Conservation (phyloP, 345 rosid genomes). For the Clausena lansium region DNA sequence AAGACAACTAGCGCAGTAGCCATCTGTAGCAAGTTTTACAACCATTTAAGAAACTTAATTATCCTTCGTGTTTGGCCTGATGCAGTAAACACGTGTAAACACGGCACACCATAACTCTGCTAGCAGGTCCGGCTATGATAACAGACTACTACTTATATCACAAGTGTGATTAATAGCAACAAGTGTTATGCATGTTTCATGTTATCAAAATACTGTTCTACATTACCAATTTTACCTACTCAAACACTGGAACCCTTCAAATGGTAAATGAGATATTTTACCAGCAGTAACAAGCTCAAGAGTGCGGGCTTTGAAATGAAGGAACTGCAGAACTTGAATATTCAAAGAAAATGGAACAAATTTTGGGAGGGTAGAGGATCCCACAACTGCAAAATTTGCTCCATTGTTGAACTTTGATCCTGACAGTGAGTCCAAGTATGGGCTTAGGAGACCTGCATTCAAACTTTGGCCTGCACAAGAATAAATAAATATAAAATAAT, state of each 20-base stretch:
- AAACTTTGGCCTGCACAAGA: constrained; percentile 70
- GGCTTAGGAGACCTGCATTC: constrained; percentile 59
- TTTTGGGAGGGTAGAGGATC: constrained; percentile 79
- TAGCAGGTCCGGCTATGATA: background rate
- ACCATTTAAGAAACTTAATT: background rate
- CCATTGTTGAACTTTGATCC: constrained; percentile 66
- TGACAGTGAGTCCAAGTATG: constrained; percentile 71
- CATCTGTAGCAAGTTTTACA: background rate
- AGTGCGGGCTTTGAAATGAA: constrained; percentile 65
- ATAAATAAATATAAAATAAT: background rate
- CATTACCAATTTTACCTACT: background rate
- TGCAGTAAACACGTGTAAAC: background rate
- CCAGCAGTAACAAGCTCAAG: constrained; percentile 57
- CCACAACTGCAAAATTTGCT: constrained; percentile 73
- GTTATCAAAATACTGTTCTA: too few relatives aligned
- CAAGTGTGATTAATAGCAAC: background rate
- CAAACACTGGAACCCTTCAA: background rate
- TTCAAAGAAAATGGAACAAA: constrained; percentile 68
- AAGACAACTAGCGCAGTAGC: background rate
- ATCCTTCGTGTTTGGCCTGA: background rate
- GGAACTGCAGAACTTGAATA: constrained; percentile 86
- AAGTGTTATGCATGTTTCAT: too few relatives aligned
- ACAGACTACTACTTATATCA: background rate
- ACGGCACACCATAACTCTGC: background rate
- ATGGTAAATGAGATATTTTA: constrained; percentile 8